Conservation (phyloP, 1,284 basidiomycete genomes). For the Cerioporus squamosus region DNA sequence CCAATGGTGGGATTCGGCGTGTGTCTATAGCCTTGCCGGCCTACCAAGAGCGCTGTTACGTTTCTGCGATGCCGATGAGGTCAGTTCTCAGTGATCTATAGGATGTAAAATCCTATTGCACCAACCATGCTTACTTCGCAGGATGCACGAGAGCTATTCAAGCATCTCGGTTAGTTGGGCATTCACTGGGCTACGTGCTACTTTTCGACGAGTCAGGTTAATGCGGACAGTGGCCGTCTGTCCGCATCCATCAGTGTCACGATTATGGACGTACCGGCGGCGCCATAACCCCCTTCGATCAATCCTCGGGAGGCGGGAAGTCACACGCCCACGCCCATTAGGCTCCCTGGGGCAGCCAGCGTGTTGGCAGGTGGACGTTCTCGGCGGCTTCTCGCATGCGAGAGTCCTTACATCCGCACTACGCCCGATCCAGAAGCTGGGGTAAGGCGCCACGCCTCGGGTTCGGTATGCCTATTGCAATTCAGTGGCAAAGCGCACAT, state of each 20-base stretch:
- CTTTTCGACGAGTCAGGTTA: too few species aligned
- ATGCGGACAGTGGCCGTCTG: too few species aligned
- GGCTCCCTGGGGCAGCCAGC: background rate
- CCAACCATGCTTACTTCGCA: too few species aligned
- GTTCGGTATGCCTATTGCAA: too few species aligned
- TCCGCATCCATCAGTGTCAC: background rate
- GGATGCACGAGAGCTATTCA: too few species aligned
- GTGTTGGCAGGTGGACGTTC: background rate
- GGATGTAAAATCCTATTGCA: too few species aligned
- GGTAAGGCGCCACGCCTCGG: too few species aligned
- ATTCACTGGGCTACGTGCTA: too few species aligned
- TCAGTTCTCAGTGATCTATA: too few species aligned
- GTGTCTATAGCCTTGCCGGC: background rate
- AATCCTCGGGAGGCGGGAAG: background rate
- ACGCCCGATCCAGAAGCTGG: background rate
- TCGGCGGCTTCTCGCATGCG: background rate
- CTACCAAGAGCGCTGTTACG: background rate
- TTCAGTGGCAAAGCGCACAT: too few species aligned
- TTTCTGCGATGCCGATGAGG: background rate
- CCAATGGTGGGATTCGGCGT: background rate
- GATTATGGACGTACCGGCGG: background rate
- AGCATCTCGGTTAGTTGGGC: too few species aligned
- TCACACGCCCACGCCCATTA: background rate
- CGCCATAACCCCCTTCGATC: background rate
- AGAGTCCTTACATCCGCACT: background rate